These are phyloP conservation scores for Aureobasidium sp. DNA, from an alignment of 2,329 filamentous ascomycete genomes.

Conservation along the genomic window DNA sequence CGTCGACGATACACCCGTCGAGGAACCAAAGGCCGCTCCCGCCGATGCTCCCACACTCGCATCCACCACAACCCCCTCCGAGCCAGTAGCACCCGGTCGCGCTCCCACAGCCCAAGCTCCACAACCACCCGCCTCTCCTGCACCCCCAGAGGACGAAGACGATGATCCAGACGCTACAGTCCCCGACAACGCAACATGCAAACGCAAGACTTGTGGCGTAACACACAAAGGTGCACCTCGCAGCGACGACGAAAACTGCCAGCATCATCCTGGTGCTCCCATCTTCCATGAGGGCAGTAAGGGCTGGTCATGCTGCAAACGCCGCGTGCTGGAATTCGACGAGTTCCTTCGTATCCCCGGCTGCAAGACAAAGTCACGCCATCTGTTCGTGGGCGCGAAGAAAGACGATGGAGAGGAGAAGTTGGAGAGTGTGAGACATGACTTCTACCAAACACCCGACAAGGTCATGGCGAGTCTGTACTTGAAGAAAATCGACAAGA, in stretches of 20 bases:
- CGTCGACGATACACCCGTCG: constrained; percentile 59
- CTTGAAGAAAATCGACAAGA: constrained; percentile 92
- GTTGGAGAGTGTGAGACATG: constrained; percentile 68
- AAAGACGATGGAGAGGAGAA: constrained; percentile 61
- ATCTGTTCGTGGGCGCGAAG: constrained; percentile 74
- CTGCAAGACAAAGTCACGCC: constrained; percentile 70
- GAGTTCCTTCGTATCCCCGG: constrained; percentile 95
- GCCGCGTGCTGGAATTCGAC: constrained; percentile 90
- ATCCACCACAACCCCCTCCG: neutral
- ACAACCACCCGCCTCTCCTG: constrained; percentile 34
- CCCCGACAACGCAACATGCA: constrained; percentile 65
- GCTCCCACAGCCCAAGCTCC: constrained; percentile 15
- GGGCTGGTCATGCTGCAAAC: constrained; percentile 95
- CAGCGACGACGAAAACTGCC: constrained; percentile 66
- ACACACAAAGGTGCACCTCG: constrained; percentile 53
- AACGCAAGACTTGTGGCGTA: constrained; percentile 64
- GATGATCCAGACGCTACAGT: constrained; percentile 72
- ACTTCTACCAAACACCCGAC: constrained; percentile 88
- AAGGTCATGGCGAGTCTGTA: constrained; percentile 87
- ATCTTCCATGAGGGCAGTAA: constrained; percentile 99
- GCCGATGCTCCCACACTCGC: neutral
- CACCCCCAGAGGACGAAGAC: constrained; percentile 67
- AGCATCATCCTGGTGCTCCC: constrained; percentile 80
- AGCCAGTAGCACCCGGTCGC: neutral
- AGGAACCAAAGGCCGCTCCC: constrained; percentile 16